Evolutionary conservation across 306 rosid genomes (phyloP).

Genomic region (Dryas octopetala): DNA sequence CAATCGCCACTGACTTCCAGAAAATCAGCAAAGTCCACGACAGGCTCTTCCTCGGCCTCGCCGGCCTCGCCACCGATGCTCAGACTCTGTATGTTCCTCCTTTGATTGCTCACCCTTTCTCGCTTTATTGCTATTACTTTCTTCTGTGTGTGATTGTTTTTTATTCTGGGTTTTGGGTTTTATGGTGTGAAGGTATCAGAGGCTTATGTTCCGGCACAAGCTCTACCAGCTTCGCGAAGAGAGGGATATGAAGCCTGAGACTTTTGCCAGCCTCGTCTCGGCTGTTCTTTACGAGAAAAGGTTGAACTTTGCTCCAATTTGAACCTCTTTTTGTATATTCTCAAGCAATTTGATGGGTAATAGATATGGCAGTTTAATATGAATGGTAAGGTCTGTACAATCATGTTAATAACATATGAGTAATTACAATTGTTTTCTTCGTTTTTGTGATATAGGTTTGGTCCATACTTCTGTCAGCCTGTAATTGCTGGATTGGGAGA

Average conservation of each 20-base stretch:
- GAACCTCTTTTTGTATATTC: background rate
- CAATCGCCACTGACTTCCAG: constrained; percentile 93
- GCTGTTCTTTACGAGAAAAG: constrained; percentile 87
- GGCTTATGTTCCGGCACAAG: constrained; percentile 83
- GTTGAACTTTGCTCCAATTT: constrained; percentile 31
- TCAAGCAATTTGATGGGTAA: background rate
- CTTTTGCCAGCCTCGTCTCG: constrained; percentile 84
- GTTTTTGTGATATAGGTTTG: constrained; percentile 54
- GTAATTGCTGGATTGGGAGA: constrained; percentile 95
- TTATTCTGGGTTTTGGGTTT: constrained; percentile 1
- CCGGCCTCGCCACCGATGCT: constrained; percentile 95
- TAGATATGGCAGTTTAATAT: background rate
- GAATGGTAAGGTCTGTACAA: background rate
- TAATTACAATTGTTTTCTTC: background rate
- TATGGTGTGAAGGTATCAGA: constrained; percentile 51
- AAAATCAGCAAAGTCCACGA: constrained; percentile 75
- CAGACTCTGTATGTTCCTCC: constrained; percentile 66
- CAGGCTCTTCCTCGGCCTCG: constrained; percentile 75
- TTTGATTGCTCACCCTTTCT: background rate
- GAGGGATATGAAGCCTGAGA: constrained; percentile 92
- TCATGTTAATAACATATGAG: background rate
- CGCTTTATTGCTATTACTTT: background rate
- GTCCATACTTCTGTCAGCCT: constrained; percentile 95
- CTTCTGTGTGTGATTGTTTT: background rate
- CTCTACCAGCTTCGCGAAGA: constrained; percentile 89